These are phyloP conservation scores for Pochonia chlamydosporia DNA, from an alignment of 2,329 filamentous ascomycete species.

Conservation along the genomic window DNA sequence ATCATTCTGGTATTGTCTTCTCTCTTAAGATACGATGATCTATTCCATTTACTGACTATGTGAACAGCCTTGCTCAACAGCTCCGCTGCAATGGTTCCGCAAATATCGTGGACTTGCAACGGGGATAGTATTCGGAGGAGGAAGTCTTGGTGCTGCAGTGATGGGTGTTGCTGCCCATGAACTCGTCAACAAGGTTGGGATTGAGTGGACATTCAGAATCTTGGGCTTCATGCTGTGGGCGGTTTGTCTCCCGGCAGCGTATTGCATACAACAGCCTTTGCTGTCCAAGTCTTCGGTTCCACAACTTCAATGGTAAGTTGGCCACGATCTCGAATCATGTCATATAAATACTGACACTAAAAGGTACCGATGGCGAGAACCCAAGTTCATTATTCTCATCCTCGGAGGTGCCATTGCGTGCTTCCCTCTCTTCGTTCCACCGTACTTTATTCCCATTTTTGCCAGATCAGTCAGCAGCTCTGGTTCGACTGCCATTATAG, in stretches of 20 bases:
- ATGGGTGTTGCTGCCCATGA: constrained; percentile 18
- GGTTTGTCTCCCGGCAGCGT: constrained; percentile 21
- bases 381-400: constrained; percentile 17
- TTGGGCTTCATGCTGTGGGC: constrained; percentile 20
- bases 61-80: constrained; percentile 19
- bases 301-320: constrained; percentile 18
- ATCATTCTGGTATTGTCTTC: constrained; percentile 16
- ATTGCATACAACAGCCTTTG: constrained; percentile 13
- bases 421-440: constrained; percentile 21
- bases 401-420: constrained; percentile 16
- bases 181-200: constrained; percentile 16
- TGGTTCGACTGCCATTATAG: constrained; percentile 13
- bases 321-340: fast-evolving
- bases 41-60: not conserved
- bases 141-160: constrained; percentile 20
- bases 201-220: constrained; percentile 21
- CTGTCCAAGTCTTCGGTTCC: constrained; percentile 9
- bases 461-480: constrained; percentile 17
- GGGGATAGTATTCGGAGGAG: constrained; percentile 21
- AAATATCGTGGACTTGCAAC: constrained; percentile 21
- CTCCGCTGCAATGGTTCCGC: constrained; percentile 18
- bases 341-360: not conserved
- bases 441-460: constrained; percentile 23
- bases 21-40: no score
- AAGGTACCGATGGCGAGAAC: constrained; percentile 19